phyloP scores from a whole-genome alignment of 129 eudicot species.

The Lactuca saligna region DNA sequence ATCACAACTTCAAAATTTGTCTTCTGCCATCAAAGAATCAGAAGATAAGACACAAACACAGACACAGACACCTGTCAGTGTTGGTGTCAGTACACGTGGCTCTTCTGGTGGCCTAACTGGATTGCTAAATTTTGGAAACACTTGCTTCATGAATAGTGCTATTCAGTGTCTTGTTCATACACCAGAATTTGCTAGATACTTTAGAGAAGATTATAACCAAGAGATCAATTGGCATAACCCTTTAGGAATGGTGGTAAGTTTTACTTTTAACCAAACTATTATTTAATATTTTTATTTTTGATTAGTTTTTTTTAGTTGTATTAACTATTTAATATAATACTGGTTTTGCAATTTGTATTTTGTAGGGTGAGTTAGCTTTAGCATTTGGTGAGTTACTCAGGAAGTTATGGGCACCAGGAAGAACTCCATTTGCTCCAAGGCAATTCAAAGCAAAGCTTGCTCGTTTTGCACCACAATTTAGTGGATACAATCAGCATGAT shows the following conservation, averaged over 20 bases:
- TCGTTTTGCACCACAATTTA: constrained; percentile 98
- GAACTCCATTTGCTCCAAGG: constrained; percentile 86
- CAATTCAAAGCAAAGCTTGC: constrained; percentile 87
- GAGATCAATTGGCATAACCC: constrained; percentile 96
- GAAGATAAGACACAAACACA: constrained; percentile 35
- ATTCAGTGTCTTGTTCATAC: constrained; percentile 98
- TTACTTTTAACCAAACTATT: background rate
- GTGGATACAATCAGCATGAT: constrained; percentile 97
- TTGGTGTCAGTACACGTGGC: constrained; percentile 88
- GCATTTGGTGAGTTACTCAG: constrained; percentile 94
- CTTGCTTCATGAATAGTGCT: constrained; percentile 98
- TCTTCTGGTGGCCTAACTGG: constrained; percentile 92
- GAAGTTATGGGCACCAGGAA: constrained; percentile 94
- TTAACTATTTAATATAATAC: constrained; percentile 7
- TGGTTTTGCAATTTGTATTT: constrained; percentile 41
- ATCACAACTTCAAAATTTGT: constrained; percentile 47
- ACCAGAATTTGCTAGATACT: constrained; percentile 86
- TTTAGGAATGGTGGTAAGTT: constrained; percentile 98
- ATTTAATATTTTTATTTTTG: background rate
- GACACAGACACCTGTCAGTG: constrained; percentile 40
- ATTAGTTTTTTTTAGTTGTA: background rate
- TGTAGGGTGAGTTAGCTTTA: constrained; percentile 95
- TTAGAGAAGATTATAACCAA: constrained; percentile 80
- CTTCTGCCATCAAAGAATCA: constrained; percentile 49
- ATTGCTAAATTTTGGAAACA: constrained; percentile 85